Base-by-base conservation (phyloP, 2,329 filamentous ascomycete genomes). In the Xylariaceae sp. region DNA sequence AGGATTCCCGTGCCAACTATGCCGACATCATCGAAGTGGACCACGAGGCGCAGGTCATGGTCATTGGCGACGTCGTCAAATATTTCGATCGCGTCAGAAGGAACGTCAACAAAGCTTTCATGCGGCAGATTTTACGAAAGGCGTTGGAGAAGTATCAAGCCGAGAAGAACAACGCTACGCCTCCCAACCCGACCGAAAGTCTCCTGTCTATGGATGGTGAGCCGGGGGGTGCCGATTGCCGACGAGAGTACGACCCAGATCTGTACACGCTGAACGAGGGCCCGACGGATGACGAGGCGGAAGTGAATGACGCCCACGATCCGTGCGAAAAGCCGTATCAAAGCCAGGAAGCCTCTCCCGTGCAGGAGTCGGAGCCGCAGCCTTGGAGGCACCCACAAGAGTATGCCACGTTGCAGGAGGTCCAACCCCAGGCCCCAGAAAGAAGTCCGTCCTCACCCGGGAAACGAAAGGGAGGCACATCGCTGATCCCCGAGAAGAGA, bases 101-200 rank as follows among this genome's bases (percentile, higher is more conserved):
- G 31, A 71, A 70, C 40, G 67, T 70, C 60, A 71, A 71, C 60
- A 69, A 69, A 58, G 68, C 68, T 1, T 68, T 63, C 54, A 70
- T 70, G 68, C 66, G 67, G 22, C 67, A 70, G 52, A 66, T 68
- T 18, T 58, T 70, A 33, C 60, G 66, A 36, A 66, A 63, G 38
- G 67, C 68, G 7, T 50, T 70, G 22, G 65, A 67, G 42, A 66
- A 68, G 45, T 70, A 70, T 55, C 65, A 66, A 42, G 59, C 62
- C 18, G 56, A 60, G 6, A 67, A 62, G 45, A 55, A 51, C 38
- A 50, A 46, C 19, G 45, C 45, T 5, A 28, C 22, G 4, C 22
- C 22, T 28, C 47, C 9, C 3, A 14, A 50, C 36, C 47, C 46
- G 42, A 45, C 51, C 17, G 36, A 39, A 11, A 55, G 54, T n/a